Evolutionary conservation across 2,329 filamentous ascomycete genomes (phyloP), one percentile per base, ranked within the genome.

Genomic region (Pseudogymnoascus sp.): DNA sequence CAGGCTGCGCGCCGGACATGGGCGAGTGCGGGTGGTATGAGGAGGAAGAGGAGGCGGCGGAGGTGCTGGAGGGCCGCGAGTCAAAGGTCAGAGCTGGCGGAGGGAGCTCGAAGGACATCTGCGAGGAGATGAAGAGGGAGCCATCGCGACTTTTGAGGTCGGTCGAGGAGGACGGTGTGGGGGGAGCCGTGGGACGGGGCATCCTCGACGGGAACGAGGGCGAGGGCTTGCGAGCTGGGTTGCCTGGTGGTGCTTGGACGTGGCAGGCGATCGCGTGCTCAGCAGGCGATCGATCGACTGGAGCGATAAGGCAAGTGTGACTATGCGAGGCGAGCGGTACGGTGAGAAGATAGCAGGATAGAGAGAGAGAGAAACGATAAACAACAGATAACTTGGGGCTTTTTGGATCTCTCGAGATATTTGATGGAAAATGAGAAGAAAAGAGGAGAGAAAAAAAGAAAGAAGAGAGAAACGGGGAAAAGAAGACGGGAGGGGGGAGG

Each of bases 101-200:
- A 4, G 90, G 90, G 11, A 96, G 81, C 69, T 89, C 83, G 73
- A 95, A 92, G 62, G 86, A 81, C 67, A 86, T 79, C 70, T 92
- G 90, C 23, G 89, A 78, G 41, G 82, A 79, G 54, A 88, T 80
- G 66, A 84, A 82, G 61, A 81, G 80, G n/a, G 80, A 79, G 66
- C 85, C 85, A 75, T 89, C 87, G 75, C 90, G 86, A 68, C 85
- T 87, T 64, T 85, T 84, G 74, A 95, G 90, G 73, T 95, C 91
- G 61, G 89, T 89, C 36, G 90, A 93, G 10, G 90, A 90, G 62
- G 85, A 87, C 43, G 91, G 92, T 60, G 91, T 96, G 48, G 88
- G 90, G 51, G 89, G 90, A 63, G 87, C 80, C 63, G 79, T 80
- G 51, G 83, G 80, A 65, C 83, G 85, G 74, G 88, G 85, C 89